These are phyloP conservation scores for Coemansia sp. DNA, from an alignment of 192 early-diverging fungal genomes.

Conservation along the genomic window DNA sequence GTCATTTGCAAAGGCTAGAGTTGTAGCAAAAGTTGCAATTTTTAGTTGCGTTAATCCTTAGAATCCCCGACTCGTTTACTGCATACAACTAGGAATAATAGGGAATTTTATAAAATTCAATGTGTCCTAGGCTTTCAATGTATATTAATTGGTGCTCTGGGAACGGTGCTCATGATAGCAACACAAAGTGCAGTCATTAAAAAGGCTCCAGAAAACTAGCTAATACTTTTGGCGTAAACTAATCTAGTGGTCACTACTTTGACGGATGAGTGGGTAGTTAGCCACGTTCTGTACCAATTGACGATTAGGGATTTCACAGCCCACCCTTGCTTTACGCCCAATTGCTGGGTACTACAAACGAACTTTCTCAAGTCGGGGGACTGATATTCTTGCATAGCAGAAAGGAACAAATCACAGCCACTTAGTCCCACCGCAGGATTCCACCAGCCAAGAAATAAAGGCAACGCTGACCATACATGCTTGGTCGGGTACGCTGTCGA, in stretches of 20 bases:
- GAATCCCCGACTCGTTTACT: too few species aligned
- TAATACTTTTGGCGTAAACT: conserved; percentile 41
- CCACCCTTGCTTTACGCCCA: neutral
- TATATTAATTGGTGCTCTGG: conserved; percentile 1
- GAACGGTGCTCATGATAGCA: conserved; percentile 39
- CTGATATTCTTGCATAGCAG: conserved; percentile 44
- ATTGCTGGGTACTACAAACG: neutral
- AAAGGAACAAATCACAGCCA: conserved; percentile 43
- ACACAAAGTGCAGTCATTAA: conserved; percentile 43
- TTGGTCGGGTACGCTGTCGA: conserved; percentile 33
- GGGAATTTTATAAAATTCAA: too few species aligned
- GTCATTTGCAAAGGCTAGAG: too few species aligned
- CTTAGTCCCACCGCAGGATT: conserved; percentile 49
- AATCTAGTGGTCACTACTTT: conserved; percentile 42
- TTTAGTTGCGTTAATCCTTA: too few species aligned
- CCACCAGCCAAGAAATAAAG: conserved; percentile 49
- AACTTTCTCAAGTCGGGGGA: conserved; percentile 8
- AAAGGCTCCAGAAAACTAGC: conserved; percentile 41
- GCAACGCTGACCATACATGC: conserved; percentile 35
- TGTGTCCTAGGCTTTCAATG: too few species aligned
- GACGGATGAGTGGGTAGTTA: conserved; percentile 34
- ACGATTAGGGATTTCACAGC: conserved; percentile 5
- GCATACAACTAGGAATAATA: too few species aligned
- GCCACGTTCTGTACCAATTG: conserved; percentile 39
- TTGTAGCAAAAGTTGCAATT: too few species aligned